Conservation (phyloP, 208 protist species). For the Trypanosoma mega region DNA sequence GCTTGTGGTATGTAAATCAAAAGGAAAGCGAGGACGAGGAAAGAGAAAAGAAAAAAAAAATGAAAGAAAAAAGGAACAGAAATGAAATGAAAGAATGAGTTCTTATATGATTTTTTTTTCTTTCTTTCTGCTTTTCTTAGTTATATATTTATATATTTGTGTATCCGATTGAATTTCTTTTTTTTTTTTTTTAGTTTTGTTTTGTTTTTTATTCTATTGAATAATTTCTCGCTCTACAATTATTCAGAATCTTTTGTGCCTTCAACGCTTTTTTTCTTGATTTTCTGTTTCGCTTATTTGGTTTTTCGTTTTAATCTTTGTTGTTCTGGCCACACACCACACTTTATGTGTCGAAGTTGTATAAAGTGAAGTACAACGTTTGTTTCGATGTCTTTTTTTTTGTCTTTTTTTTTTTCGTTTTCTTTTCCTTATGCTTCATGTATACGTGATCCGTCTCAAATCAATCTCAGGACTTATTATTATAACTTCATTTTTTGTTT, state of each 20-base stretch:
- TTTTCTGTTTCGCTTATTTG: background rate
- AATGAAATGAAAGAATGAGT: background rate
- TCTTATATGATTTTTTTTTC: conserved; percentile 21
- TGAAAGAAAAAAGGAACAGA: background rate
- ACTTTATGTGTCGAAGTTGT: too few species aligned
- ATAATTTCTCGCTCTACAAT: background rate
- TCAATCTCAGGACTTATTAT: too few species aligned
- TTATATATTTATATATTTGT: background rate
- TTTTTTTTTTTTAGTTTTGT: background rate
- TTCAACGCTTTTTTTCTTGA: background rate
- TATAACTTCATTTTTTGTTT: too few species aligned
- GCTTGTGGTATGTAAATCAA: conserved; percentile 75
- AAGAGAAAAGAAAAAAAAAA: conserved; percentile 2
- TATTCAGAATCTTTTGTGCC: background rate
- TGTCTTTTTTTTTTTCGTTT: conserved; percentile 8
- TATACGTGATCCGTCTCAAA: too few species aligned
- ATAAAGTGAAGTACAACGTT: background rate
- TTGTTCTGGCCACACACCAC: background rate
- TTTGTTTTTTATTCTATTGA: background rate
- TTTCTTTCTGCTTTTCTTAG: conserved; percentile 4
- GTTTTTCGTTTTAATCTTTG: conserved; percentile 11
- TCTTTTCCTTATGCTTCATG: background rate
- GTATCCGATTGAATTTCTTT: background rate
- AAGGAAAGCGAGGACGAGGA: background rate
- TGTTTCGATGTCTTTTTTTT: background rate